These are phyloP conservation scores for Eutrema heterophyllum DNA, from an alignment of 345 rosid species.

Conservation along the genomic window DNA sequence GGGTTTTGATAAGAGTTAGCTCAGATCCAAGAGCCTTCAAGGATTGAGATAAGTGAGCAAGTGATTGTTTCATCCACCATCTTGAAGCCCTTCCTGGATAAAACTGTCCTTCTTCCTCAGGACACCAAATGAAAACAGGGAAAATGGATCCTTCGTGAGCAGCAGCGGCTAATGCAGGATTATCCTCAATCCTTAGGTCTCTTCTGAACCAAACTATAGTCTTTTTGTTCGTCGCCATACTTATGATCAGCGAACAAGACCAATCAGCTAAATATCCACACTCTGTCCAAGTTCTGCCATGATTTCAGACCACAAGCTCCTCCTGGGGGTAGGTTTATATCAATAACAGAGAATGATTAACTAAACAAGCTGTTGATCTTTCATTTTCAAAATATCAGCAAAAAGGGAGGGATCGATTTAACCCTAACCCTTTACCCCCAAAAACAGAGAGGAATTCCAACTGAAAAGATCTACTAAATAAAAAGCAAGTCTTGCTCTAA, in stretches of 20 bases:
- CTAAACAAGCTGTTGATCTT: neutral
- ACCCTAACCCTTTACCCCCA: neutral
- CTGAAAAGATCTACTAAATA: neutral
- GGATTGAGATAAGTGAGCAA: conserved; percentile 56
- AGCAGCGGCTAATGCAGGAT: conserved; percentile 94
- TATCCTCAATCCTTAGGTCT: conserved; percentile 92
- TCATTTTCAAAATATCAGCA: neutral
- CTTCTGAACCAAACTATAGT: conserved; percentile 96
- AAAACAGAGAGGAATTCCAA: neutral
- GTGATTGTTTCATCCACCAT: conserved; percentile 98
- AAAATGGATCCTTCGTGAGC: conserved; percentile 71
- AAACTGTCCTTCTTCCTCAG: conserved; percentile 85
- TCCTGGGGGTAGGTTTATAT: neutral
- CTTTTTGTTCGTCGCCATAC: conserved; percentile 43
- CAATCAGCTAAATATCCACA: conserved; percentile 6
- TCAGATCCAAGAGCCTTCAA: conserved; percentile 73
- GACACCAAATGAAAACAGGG: conserved; percentile 92
- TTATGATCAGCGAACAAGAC: neutral
- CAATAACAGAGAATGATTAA: neutral
- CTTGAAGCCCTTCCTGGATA: conserved; percentile 89
- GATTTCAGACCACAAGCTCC: neutral
- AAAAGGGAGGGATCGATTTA: neutral
- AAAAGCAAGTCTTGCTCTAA: conserved; percentile 3
- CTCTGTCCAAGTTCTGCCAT: neutral
- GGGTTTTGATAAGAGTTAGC: conserved; percentile 60